These are phyloP conservation scores for Coprinellus aureogranulatus DNA, from an alignment of 768 basidiomycete genomes.

Conservation along the genomic window DNA sequence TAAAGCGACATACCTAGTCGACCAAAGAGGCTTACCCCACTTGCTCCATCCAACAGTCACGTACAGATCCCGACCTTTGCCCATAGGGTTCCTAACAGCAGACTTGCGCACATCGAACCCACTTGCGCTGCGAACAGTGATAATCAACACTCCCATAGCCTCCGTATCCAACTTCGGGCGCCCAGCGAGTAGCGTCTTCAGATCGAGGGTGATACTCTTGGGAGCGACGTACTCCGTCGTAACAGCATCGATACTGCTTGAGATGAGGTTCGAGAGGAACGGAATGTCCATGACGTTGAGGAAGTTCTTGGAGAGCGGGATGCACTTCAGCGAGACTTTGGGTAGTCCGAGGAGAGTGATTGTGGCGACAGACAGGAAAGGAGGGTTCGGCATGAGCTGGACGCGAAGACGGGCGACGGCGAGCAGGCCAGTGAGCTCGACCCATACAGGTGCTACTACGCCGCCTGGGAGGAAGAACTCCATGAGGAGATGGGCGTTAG, in stretches of 20 bases:
- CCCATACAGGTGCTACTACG: constrained; percentile 61
- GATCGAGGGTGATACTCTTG: constrained; percentile 64
- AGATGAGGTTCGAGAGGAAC: constrained; percentile 64
- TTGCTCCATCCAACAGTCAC: constrained; percentile 66
- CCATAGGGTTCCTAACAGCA: constrained; percentile 28
- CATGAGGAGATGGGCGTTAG: constrained; percentile 64
- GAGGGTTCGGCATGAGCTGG: constrained; percentile 72
- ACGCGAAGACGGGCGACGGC: constrained; percentile 63
- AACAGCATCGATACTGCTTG: constrained; percentile 62
- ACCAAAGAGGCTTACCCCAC: constrained; percentile 64
- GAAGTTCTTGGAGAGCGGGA: constrained; percentile 60
- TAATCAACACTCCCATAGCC: constrained; percentile 61
- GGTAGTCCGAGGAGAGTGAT: constrained; percentile 73
- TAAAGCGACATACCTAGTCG: constrained; percentile 61
- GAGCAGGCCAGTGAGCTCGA: constrained; percentile 66
- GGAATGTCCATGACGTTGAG: constrained; percentile 80
- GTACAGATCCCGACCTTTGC: constrained; percentile 49
- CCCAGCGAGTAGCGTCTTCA: constrained; percentile 62
- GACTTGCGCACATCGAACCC: constrained; percentile 44
- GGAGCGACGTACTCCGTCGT: constrained; percentile 66
- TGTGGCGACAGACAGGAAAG: constrained; percentile 49
- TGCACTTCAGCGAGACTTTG: constrained; percentile 58
- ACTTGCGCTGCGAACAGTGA: constrained; percentile 62
- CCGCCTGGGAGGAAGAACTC: constrained; percentile 58
- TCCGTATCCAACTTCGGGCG: constrained; percentile 63